Conservation (phyloP, 164 flowering plant species). For the Pachysandra terminalis region DNA sequence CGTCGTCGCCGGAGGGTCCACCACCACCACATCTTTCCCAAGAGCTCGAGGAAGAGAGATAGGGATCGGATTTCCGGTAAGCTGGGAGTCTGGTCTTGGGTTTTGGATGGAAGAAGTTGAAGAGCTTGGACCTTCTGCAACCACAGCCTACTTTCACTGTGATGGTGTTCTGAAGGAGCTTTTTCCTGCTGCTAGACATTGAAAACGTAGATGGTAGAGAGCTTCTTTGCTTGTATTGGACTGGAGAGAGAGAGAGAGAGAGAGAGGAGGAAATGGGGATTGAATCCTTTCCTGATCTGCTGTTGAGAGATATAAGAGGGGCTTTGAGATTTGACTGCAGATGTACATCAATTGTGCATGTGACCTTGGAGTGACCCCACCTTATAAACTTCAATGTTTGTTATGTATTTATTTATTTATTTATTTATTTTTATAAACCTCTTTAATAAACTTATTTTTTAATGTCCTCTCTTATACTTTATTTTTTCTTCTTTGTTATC, state of each 20-base stretch:
- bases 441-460: no score
- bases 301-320: background rate
- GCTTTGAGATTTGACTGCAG: constrained; percentile 4
- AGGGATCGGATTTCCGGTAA: constrained; percentile 5
- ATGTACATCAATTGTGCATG: constrained; percentile 23
- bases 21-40: constrained; percentile 12
- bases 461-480: no score
- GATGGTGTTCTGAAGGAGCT: constrained; percentile 34
- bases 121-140: constrained; percentile 52
- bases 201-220: background rate
- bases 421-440: no score
- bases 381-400: background rate
- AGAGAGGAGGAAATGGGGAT: no score
- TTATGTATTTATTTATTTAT: no score
- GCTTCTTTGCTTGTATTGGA: background rate
- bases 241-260: constrained; percentile 16
- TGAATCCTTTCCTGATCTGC: background rate
- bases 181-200: constrained; percentile 37
- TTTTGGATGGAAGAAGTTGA: constrained; percentile 45
- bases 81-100: constrained; percentile 23
- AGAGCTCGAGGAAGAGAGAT: constrained; percentile 24
- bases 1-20: no score
- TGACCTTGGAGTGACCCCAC: constrained; percentile 17
- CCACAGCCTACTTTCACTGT: constrained; percentile 56
- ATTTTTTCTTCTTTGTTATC: no score